These are phyloP conservation scores for Dillenia suffruticosa DNA, from an alignment of 164 flowering plant genomes.

Conservation along the genomic window DNA sequence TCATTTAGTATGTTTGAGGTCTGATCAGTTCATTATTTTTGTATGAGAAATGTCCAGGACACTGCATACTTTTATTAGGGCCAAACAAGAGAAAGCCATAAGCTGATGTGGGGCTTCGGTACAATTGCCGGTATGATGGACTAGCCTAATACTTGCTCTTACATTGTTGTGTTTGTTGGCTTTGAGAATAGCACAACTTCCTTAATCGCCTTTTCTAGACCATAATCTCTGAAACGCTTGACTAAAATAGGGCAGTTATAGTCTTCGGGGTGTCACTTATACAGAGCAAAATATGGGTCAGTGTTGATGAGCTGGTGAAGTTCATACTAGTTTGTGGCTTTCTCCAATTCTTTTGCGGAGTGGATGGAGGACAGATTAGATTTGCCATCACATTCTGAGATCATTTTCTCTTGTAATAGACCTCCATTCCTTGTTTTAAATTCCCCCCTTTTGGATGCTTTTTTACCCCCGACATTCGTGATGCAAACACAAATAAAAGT, in stretches of 20 bases:
- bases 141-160: too few species aligned
- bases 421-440: constrained; percentile 4
- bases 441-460: neutral
- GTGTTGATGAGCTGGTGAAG: neutral
- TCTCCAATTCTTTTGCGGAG: constrained; percentile 11
- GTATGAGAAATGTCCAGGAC: too few species aligned
- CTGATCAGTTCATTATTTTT: too few species aligned
- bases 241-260: constrained; percentile 3
- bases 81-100: too few species aligned
- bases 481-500: too few species aligned
- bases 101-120: too few species aligned
- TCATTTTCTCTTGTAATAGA: constrained; percentile 3
- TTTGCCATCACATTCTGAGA: constrained; percentile 9
- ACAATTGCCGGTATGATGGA: too few species aligned
- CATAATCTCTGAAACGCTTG: neutral
- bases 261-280: neutral
- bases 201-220: neutral
- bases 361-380: constrained; percentile 8
- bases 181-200: constrained; percentile 12
- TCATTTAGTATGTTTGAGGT: too few species aligned
- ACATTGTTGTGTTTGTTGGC: constrained; percentile 14
- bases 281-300: neutral
- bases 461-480: neutral
- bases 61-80: too few species aligned
- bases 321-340: constrained; percentile 10